Conservation (phyloP, 305 asterid genomes). For the Fraxinus velutina region DNA sequence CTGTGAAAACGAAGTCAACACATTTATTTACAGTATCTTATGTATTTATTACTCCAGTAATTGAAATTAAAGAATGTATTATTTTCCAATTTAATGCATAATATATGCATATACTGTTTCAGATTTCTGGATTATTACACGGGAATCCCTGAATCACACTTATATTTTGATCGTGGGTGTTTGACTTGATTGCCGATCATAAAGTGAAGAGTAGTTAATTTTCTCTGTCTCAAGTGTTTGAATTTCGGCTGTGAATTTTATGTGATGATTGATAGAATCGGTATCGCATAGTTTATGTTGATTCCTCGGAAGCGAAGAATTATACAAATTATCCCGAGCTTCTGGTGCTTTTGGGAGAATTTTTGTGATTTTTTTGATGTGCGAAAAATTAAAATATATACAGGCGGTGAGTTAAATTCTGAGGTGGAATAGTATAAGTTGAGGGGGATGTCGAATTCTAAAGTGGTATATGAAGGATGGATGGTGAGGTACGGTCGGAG, state of each 20-base stretch:
- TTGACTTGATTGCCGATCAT: background rate
- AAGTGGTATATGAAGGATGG: constrained; percentile 95
- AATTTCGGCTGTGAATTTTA: background rate
- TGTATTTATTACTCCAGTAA: background rate
- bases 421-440: background rate
- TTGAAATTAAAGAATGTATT: background rate
- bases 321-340: background rate
- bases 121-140: background rate
- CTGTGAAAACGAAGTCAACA: background rate
- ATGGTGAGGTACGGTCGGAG: constrained; percentile 96
- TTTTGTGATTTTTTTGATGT: background rate
- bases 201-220: background rate
- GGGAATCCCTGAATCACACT: background rate
- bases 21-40: background rate
- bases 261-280: background rate
- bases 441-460: constrained; percentile 55
- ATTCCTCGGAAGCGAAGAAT: background rate
- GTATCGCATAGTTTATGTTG: background rate
- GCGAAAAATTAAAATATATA: background rate
- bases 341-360: background rate
- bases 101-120: background rate
- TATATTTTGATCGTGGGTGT: background rate
- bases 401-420: background rate
- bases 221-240: background rate
- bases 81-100: background rate